Evolutionary conservation across 768 basidiomycete species (phyloP).

Genomic region (Suillus hirtellus): DNA sequence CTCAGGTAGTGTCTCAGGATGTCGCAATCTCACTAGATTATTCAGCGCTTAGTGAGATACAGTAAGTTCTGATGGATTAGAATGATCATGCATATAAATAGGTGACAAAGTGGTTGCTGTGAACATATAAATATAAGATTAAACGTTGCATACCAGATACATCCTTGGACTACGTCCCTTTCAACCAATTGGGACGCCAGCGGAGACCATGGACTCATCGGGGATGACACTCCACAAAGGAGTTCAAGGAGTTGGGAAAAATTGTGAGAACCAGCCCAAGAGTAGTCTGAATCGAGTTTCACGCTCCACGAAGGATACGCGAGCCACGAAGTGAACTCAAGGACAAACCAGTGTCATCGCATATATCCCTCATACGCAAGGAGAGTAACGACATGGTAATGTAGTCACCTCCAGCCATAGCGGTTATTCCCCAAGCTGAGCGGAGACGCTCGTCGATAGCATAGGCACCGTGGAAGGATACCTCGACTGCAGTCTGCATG

Average conservation of each 20-base stretch:
- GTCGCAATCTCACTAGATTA: not conserved
- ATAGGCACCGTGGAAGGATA: not conserved
- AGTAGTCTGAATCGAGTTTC: conserved; percentile 37
- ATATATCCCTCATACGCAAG: conserved; percentile 23
- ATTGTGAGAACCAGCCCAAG: conserved; percentile 16
- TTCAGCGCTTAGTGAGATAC: not conserved
- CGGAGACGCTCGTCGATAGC: not conserved
- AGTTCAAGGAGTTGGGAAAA: conserved; percentile 4
- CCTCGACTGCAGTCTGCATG: not conserved
- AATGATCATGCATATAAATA: not conserved
- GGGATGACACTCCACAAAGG: conserved; percentile 11
- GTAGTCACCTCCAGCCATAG: not conserved
- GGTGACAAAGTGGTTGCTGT: not conserved
- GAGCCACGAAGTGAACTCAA: conserved; percentile 33
- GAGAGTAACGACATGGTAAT: conserved; percentile 3
- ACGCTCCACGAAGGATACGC: conserved; percentile 16
- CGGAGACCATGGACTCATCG: conserved; percentile 9
- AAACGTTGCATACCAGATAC: not conserved
- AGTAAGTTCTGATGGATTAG: not conserved
- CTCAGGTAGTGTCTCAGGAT: not conserved
- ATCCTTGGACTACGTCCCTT: not conserved
- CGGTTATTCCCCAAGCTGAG: no score
- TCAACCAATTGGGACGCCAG: not conserved
- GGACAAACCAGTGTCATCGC: conserved; percentile 16
- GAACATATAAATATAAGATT: not conserved